phyloP scores from a whole-genome alignment of 345 rosid species.

The Acer negundo region DNA sequence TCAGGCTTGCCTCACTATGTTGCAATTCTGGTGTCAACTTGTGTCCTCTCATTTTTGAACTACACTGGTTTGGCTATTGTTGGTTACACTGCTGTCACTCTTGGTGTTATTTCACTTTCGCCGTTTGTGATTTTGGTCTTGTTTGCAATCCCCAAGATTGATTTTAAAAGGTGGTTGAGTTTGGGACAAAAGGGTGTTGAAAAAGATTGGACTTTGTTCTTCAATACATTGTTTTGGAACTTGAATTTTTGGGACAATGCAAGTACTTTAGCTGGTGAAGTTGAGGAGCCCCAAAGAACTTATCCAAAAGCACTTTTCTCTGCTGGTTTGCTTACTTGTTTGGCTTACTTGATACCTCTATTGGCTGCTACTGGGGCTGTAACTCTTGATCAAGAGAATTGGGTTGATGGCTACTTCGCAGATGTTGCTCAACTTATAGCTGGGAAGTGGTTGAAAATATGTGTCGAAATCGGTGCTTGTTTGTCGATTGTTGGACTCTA shows the following conservation, averaged over 20 bases:
- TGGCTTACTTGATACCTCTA: conserved; percentile 77
- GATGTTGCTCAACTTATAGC: conserved; percentile 56
- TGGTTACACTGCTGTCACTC: conserved; percentile 68
- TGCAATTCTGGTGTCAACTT: conserved; percentile 43
- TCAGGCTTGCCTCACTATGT: conserved; percentile 63
- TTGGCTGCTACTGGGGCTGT: conserved; percentile 68
- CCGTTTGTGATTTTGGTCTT: conserved; percentile 73
- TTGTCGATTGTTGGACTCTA: conserved; percentile 49
- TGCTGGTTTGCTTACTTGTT: conserved; percentile 77
- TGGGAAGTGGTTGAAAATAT: conserved; percentile 71
- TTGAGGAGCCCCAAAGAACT: conserved; percentile 64
- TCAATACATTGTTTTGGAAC: conserved; percentile 95
- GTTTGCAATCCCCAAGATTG: conserved; percentile 69
- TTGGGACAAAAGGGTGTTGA: conserved; percentile 56
- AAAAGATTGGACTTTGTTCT: conserved; percentile 74
- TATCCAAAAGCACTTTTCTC: conserved; percentile 65
- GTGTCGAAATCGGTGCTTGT: conserved; percentile 65
- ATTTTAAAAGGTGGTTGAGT: conserved; percentile 69
- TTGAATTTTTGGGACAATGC: conserved; percentile 91
- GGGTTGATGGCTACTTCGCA: conserved; percentile 72
- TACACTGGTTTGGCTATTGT: conserved; percentile 72
- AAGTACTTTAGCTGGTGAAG: conserved; percentile 88
- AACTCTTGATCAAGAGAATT: conserved; percentile 39
- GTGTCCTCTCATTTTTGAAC: conserved; percentile 59
- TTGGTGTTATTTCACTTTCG: conserved; percentile 69